Percentiles rank a stretch among this genome's conserved stretches.
Conservation (phyloP, 371 early-diverging fungal species). For the Cokeromyces recurvatus region DNA sequence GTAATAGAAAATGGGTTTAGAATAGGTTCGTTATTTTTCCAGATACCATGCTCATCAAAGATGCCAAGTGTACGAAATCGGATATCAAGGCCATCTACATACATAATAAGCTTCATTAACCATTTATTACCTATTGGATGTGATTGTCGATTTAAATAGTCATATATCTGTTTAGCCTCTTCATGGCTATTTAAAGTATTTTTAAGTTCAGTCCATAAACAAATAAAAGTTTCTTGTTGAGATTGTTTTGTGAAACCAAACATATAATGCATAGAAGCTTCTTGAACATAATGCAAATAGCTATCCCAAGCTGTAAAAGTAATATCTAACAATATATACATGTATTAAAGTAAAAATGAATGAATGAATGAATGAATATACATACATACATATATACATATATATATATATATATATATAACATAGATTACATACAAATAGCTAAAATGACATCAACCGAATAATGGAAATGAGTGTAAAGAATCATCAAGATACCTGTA, state of each 20-base stretch:
- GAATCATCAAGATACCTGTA: conserved; percentile 52
- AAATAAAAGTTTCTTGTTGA: conserved; percentile 9
- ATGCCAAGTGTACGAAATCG: conserved; percentile 28
- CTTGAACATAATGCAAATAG: conserved; percentile 26
- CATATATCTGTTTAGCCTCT: conserved; percentile 18
- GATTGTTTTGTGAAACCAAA: conserved; percentile 23
- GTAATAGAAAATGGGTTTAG: too few species aligned
- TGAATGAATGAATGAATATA: too few species aligned
- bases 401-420: too few species aligned
- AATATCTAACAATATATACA: conserved; percentile 24
- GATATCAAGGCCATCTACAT: conserved; percentile 37
- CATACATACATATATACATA: too few species aligned
- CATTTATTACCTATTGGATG: conserved; percentile 24
- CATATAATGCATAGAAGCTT: conserved; percentile 25
- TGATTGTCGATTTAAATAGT: conserved; percentile 32
- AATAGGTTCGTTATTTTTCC: conserved; percentile 8
- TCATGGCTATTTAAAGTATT: too few species aligned
- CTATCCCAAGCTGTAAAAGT: conserved; percentile 32
- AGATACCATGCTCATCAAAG: conserved; percentile 27
- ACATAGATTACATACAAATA: conserved; percentile 53
- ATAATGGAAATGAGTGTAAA: conserved; percentile 66
- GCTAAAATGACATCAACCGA: conserved; percentile 69
- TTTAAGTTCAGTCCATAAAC: too few species aligned
- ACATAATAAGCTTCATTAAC: conserved; percentile 29
- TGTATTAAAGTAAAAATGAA: too few species aligned